Base-by-base conservation (phyloP, 2,329 filamentous ascomycete genomes). In the Penicillium sclerotiorum region DNA sequence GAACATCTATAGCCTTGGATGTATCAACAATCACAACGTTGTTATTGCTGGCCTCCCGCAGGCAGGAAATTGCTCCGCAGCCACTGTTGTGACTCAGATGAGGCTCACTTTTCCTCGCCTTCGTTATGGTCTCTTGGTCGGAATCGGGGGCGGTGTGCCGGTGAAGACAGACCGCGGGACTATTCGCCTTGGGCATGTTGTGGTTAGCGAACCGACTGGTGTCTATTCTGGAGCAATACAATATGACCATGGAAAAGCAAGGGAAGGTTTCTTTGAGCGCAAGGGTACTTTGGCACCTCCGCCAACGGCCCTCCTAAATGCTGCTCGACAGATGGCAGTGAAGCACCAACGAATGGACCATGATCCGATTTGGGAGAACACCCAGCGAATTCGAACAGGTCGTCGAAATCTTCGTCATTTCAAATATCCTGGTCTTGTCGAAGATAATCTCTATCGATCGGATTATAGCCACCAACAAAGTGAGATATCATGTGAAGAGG, bases 171-270 rank as follows among this genome's bases (percentile, higher is more conserved):
- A 57, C 1, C 11, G 18, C 4, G 48, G 44, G n/a, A 50, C 41
- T 36, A 50, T 63, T 21, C 50, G 53, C 13, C 46, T 63, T 3
- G 59, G 58, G 2, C 41, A 63, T 55, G 49, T 62, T 4, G 58
- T 59, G 5, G 57, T 63, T 8, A 60, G 60, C 47, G 35, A 54
- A 28, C 50, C 43, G 25, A 18, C 46, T 28, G 13, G 23, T 21
- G 7, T 15, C 12, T 17, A 42, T 3, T 23, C 38, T 22, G 45
- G 45, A 11, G 30, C 30, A 4, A 27, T 48, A 1, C 38, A 49
- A 8, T 57, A 57, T 40, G 30, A 39, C 8, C 57, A 55, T 43
- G 13, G 15, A 8, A 44, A 47, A 45, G 50, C 28, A 17, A 20
- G 8, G 12, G 1, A 2, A 7, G 27, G 27, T 11, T 18, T 5